phyloP scores from a whole-genome alignment of 805 yeast species.

The Starmera quercuum region DNA sequence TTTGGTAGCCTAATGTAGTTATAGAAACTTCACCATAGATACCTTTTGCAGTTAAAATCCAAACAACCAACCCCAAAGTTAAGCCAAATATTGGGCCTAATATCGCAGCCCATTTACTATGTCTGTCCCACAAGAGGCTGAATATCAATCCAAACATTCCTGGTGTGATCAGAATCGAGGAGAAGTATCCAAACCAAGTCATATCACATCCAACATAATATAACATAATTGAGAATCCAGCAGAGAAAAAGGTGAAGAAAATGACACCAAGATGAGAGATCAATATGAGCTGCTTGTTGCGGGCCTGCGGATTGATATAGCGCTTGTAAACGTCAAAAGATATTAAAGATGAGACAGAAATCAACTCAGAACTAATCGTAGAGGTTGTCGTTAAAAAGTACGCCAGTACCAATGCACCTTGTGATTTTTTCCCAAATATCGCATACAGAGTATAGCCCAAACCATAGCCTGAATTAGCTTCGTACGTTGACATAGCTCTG shows the following conservation, averaged over 20 bases:
- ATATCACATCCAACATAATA: slow-evolving; percentile 26
- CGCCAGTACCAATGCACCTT: slow-evolving; percentile 37
- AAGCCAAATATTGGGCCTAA: slow-evolving; percentile 31
- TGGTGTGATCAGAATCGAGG: slow-evolving; percentile 34
- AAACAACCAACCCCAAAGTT: slow-evolving; percentile 26
- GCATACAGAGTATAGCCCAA: slow-evolving; percentile 35
- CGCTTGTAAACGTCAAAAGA: slow-evolving; percentile 40
- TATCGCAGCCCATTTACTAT: slow-evolving; percentile 29
- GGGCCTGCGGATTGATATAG: slow-evolving; percentile 34
- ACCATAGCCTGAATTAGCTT: slow-evolving; percentile 27
- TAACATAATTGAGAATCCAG: slow-evolving; percentile 31
- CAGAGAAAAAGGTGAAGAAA: slow-evolving; percentile 26
- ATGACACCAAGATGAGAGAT: slow-evolving; percentile 37
- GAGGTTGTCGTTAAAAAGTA: slow-evolving; percentile 34
- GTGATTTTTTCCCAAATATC: slow-evolving; percentile 28
- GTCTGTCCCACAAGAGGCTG: slow-evolving; percentile 30
- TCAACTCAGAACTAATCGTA: slow-evolving; percentile 33
- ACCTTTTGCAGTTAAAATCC: slow-evolving; percentile 30
- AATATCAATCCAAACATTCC: slow-evolving; percentile 32
- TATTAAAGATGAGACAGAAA: slow-evolving; percentile 32
- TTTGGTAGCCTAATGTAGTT: neutral
- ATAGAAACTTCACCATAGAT: slow-evolving; percentile 21
- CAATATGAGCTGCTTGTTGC: slow-evolving; percentile 31
- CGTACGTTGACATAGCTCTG: neutral
- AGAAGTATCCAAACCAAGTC: slow-evolving; percentile 32